Evolutionary conservation across 1,284 basidiomycete genomes (phyloP), one percentile per base, ranked within the genome.

Genomic region (Malassezia slooffiae): DNA sequence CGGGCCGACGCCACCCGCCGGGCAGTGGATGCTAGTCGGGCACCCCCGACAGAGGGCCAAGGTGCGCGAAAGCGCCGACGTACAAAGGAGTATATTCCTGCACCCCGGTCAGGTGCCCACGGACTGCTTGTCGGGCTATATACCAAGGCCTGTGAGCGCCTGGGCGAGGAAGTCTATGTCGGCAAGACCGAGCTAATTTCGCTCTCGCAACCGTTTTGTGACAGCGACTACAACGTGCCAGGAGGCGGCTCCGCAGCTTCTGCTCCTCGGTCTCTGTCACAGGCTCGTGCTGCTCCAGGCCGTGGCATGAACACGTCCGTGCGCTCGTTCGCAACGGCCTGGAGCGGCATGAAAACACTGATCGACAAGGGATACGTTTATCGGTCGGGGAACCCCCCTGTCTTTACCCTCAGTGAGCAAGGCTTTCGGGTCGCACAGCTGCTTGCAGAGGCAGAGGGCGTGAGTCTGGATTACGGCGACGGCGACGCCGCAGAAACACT

Each of bases 331-430:
- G 9, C 58, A 58, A 67, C 62, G 0, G 67, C 58, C 1, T 70
- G 68, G 68, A 61, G 41, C 7, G 60, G 57, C 38, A 67, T 62
- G 54, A 69, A 69, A 42, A 66, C 59, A n/a, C 50, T 70, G 10
- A 61, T 67, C 30, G 42, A 57, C 24, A 60, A 63, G 32, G 67
- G 58, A 3, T 66, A 65, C 31, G 58, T 67, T 12, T 57, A 60
- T 29, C 55, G 56, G 12, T 52, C 49, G 2, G 67, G 68, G 13
- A 66, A 67, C 36, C 68, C 67, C 7, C 51, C 64, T 0, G 41
- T 54, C 9, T 70, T 60, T 32, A 50, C 50, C 23, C 45, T 70
- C 5, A 67, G 59, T 34, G 54, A 60, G 17, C 48, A 62, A 28
- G 68, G 68, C 3, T 56, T 50, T 17, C 41, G 34, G 2, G 42